Evolutionary conservation across 768 basidiomycete species (phyloP).

Genomic region (Mycena belliarum): DNA sequence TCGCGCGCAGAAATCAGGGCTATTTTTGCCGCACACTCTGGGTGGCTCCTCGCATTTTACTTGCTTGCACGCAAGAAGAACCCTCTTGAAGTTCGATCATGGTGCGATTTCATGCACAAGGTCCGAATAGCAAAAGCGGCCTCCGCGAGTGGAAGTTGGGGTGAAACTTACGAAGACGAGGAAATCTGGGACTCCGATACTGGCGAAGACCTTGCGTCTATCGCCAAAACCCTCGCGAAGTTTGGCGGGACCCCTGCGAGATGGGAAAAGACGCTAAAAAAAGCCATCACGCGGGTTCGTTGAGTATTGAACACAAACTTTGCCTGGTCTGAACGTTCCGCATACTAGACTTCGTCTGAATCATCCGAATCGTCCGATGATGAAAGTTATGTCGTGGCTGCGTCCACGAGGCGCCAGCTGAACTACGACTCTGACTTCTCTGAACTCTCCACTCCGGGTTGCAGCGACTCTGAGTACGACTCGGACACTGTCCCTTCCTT

Average conservation of each 20-base stretch:
- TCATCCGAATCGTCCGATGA: no score
- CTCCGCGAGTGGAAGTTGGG: constrained; percentile 16
- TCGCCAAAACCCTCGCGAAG: constrained; percentile 25
- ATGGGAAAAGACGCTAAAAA: constrained; percentile 32
- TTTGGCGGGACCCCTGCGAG: constrained; percentile 32
- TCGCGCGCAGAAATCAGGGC: constrained; percentile 52
- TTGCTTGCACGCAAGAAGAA: constrained; percentile 27
- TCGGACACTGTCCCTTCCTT: constrained; percentile 16
- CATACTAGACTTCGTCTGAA: no score
- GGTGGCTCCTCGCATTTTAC: constrained; percentile 60
- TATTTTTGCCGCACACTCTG: constrained; percentile 54
- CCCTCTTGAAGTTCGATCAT: constrained; percentile 45
- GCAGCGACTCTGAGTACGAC: constrained; percentile 41
- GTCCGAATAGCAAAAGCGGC: background rate
- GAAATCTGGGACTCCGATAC: constrained; percentile 13
- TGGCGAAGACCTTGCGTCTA: constrained; percentile 3
- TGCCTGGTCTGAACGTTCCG: no score
- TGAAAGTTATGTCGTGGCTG: no score
- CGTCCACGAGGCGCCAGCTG: constrained; percentile 14
- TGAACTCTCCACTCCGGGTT: constrained; percentile 42
- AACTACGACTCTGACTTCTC: constrained; percentile 62
- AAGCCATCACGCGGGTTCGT: background rate
- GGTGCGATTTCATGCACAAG: constrained; percentile 46
- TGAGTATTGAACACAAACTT: no score
- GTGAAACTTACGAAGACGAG: constrained; percentile 19